Evolutionary conservation across 2,329 filamentous ascomycete genomes (phyloP).

Genomic region (Cordyceps fumosorosea): DNA sequence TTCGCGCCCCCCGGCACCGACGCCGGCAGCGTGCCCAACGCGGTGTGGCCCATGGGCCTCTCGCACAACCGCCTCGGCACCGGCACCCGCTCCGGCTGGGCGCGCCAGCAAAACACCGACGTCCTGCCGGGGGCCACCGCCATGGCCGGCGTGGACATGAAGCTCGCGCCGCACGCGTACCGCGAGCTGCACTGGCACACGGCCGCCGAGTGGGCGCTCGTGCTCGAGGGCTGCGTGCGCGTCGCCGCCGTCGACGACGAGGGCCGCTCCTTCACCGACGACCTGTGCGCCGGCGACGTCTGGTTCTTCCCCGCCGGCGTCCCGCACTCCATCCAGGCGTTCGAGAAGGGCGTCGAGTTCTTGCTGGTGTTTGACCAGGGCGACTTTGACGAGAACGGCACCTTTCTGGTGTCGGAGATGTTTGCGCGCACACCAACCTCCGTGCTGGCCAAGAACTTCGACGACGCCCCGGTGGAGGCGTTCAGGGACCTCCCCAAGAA

Average conservation of each 20-base stretch:
- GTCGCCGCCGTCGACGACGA: constrained; percentile 46
- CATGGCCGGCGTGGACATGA: constrained; percentile 56
- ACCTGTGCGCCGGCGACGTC: constrained; percentile 43
- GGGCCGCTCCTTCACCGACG: constrained; percentile 40
- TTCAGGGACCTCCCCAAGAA: constrained; percentile 41
- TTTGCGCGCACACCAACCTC: constrained; percentile 43
- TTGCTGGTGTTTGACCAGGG: constrained; percentile 55
- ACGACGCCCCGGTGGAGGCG: constrained; percentile 37
- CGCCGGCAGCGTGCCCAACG: constrained; percentile 37
- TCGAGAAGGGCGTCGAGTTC: constrained; percentile 50
- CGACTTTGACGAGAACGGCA: constrained; percentile 51
- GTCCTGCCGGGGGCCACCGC: constrained; percentile 42
- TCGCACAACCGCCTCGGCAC: constrained; percentile 41
- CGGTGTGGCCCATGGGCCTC: constrained; percentile 49
- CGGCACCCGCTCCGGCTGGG: constrained; percentile 42
- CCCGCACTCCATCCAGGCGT: constrained; percentile 47
- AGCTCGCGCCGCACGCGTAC: constrained; percentile 49
- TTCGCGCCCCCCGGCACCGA: constrained; percentile 50
- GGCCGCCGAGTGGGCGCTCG: constrained; percentile 44
- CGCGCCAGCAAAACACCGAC: constrained; percentile 44
- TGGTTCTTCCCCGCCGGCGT: constrained; percentile 48
- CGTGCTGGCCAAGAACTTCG: constrained; percentile 50
- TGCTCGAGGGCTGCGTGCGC: constrained; percentile 47
- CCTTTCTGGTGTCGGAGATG: constrained; percentile 51
- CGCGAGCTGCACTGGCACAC: constrained; percentile 60